A percentile compares a stretch with the other conserved stretches of the same genome.
Evolutionary conservation across 352 stramenopile genomes (phyloP).

Genomic region (Globisporangium nodosum): DNA sequence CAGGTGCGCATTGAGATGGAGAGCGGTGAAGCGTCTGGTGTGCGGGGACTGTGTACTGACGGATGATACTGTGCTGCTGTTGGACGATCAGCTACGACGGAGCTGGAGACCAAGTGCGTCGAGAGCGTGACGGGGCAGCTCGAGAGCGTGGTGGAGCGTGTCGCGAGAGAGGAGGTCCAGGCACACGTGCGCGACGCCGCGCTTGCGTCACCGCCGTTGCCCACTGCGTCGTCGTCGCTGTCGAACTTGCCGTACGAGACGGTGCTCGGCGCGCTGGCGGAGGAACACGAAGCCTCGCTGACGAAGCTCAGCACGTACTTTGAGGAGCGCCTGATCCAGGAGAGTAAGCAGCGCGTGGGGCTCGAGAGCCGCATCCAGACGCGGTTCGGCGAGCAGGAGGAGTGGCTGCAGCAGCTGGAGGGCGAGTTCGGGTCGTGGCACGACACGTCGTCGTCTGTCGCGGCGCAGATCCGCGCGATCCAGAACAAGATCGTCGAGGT

Average conservation of each 20-base stretch:
- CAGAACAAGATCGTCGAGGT: constrained; percentile 25
- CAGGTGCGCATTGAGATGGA: constrained; percentile 17
- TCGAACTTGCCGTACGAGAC: constrained; percentile 34
- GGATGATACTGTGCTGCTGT: not conserved
- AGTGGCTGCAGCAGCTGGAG: constrained; percentile 80
- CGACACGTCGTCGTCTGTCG: constrained; percentile 29
- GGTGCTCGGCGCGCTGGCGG: constrained; percentile 48
- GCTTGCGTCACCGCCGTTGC: not conserved
- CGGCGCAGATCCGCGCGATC: constrained; percentile 24
- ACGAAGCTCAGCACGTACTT: constrained; percentile 59
- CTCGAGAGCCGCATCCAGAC: constrained; percentile 56
- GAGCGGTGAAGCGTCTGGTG: too few relatives aligned
- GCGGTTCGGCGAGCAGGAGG: constrained; percentile 59
- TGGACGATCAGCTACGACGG: constrained; percentile 13
- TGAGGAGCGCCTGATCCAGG: constrained; percentile 49
- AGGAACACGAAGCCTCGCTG: constrained; percentile 73
- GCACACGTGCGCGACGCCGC: constrained; percentile 7
- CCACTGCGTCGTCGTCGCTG: not conserved
- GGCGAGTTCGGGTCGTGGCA: constrained; percentile 54
- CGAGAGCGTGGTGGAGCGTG: constrained; percentile 5
- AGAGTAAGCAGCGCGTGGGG: constrained; percentile 53
- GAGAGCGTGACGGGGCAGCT: constrained; percentile 22
- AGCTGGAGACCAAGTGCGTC: constrained; percentile 28
- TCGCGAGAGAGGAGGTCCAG: constrained; percentile 14
- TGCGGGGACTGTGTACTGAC: not conserved